Percentiles rank a stretch among this genome's conserved stretches.
Evolutionary conservation across 805 yeast species (phyloP).

Genomic region (Cyberlindnera euphorbiae): DNA sequence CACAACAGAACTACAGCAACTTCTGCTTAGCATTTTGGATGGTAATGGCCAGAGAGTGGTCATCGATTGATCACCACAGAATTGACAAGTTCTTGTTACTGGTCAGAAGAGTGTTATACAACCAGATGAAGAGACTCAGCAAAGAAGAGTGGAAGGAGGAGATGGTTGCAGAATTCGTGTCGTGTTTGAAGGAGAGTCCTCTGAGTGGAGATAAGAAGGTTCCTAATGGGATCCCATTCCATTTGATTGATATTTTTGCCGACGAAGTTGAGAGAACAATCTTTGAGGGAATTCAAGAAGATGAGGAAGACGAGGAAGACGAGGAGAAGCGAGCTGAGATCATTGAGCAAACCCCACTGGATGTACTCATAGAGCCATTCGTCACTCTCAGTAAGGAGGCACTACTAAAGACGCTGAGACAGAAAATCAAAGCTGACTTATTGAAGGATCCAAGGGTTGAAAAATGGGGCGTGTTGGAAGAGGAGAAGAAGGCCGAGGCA

Average conservation of each 20-base stretch:
- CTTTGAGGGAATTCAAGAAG: constrained; percentile 45
- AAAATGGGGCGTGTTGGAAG: constrained; percentile 53
- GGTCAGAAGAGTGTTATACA: constrained; percentile 70
- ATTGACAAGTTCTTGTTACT: constrained; percentile 81
- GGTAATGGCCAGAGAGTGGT: constrained; percentile 79
- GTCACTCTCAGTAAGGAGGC: constrained; percentile 43
- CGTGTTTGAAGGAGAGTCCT: constrained; percentile 39
- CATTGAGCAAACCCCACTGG: constrained; percentile 47
- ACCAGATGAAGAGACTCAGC: constrained; percentile 54
- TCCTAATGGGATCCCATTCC: constrained; percentile 78
- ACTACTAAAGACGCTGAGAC: constrained; percentile 58
- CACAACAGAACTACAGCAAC: constrained; percentile 36
- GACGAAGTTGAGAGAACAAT: constrained; percentile 78
- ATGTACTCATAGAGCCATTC: constrained; percentile 56
- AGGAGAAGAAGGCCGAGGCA: constrained; percentile 14
- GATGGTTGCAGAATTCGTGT: constrained; percentile 41
- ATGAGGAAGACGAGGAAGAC: constrained; percentile 33
- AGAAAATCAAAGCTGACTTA: constrained; percentile 61
- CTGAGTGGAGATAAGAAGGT: constrained; percentile 55
- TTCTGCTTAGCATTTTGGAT: constrained; percentile 80
- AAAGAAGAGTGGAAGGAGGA: constrained; percentile 49
- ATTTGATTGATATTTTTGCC: constrained; percentile 73
- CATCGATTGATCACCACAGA: constrained; percentile 73
- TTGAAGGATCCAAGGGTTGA: constrained; percentile 57
- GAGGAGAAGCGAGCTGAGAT: constrained; percentile 35